These are phyloP conservation scores for Russula emetica DNA, from an alignment of 768 basidiomycete genomes.

Conservation along the genomic window DNA sequence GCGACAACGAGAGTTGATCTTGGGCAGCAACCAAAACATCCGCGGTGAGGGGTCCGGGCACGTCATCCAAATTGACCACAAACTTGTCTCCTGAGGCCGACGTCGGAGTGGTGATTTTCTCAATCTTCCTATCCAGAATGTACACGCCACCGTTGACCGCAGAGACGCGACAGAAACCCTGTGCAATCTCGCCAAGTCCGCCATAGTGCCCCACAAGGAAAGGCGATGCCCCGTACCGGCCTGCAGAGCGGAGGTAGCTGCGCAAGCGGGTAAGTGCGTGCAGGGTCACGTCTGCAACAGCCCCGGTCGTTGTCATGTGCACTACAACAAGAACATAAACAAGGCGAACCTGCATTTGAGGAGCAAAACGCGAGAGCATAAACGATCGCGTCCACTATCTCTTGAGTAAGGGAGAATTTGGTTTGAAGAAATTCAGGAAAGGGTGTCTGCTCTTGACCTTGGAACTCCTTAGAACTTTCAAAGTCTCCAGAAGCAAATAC, in stretches of 20 bases:
- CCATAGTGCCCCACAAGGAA: conserved; percentile 97
- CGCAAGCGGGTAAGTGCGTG: conserved; percentile 67
- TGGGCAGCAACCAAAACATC: conserved; percentile 52
- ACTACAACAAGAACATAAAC: background rate
- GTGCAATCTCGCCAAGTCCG: conserved; percentile 84
- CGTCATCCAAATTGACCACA: conserved; percentile 50
- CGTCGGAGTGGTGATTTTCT: conserved; percentile 27
- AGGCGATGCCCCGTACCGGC: conserved; percentile 81
- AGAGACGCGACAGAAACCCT: conserved; percentile 84
- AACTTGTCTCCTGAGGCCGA: conserved; percentile 32
- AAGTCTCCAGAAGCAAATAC: conserved; percentile 76
- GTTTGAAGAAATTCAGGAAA: conserved; percentile 63
- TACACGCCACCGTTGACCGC: conserved; percentile 78
- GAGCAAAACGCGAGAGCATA: conserved; percentile 76
- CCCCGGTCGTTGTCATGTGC: conserved; percentile 11
- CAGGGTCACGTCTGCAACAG: conserved; percentile 55
- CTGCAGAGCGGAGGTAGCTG: conserved; percentile 69
- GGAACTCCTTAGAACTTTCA: conserved; percentile 55
- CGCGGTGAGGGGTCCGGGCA: conserved; percentile 56
- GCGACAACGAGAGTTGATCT: conserved; percentile 30
- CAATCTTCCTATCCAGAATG: conserved; percentile 56
- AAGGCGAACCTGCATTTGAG: conserved; percentile 50
- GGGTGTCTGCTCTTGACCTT: conserved; percentile 50
- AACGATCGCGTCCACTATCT: conserved; percentile 56
- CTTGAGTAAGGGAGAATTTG: conserved; percentile 57